Conservation (phyloP, 2,329 filamentous ascomycete species). For the Pseudomassariella vexata region DNA sequence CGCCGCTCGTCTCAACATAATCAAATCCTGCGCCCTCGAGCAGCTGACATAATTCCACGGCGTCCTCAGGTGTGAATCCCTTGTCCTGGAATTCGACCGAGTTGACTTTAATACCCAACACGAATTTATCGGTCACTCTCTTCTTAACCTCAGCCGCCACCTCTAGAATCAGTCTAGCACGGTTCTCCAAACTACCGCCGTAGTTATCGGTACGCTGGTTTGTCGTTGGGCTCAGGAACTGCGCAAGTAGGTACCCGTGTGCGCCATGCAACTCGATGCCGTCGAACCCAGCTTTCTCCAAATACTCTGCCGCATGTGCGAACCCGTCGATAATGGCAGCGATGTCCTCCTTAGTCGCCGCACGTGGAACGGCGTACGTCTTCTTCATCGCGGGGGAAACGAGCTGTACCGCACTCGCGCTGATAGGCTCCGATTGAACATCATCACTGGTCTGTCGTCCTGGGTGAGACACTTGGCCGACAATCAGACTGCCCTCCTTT, state of each 20-base stretch:
- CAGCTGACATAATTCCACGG: constrained; percentile 37
- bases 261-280: constrained; percentile 47
- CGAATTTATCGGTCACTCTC: constrained; percentile 26
- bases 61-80: constrained; percentile 45
- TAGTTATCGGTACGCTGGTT: constrained; percentile 47
- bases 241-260: constrained; percentile 48
- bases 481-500: constrained; percentile 51
- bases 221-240: constrained; percentile 43
- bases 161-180: constrained; percentile 39
- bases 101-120: constrained; percentile 55
- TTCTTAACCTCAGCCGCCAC: constrained; percentile 32
- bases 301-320: constrained; percentile 41
- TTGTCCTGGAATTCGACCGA: constrained; percentile 48
- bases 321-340: constrained; percentile 45
- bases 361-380: constrained; percentile 41
- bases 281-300: constrained; percentile 56
- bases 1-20: constrained; percentile 54
- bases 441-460: constrained; percentile 43
- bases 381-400: constrained; percentile 13
- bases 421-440: constrained; percentile 31
- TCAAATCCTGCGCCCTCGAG: constrained; percentile 45
- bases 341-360: constrained; percentile 50
- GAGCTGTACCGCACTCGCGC: constrained; percentile 32
- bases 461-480: constrained; percentile 58
- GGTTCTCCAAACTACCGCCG: constrained; percentile 40